phyloP scores from a whole-genome alignment of 176 grass and related monocot genomes.

The Triticum urartu region DNA sequence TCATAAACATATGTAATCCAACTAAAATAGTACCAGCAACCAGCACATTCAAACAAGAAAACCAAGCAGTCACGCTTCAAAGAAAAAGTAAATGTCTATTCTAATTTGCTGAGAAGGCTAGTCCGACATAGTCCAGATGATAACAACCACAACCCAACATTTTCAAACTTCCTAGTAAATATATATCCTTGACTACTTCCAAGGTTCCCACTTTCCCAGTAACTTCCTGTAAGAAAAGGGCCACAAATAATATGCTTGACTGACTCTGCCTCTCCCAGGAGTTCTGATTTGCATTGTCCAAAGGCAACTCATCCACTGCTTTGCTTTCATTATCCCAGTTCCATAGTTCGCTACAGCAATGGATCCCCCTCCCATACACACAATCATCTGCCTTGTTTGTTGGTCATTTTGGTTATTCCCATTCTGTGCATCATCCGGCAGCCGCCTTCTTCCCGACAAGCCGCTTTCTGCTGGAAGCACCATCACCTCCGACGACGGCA shows the following conservation, averaged over 20 bases:
- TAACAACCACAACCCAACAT: neutral
- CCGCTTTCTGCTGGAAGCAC: slow-evolving; percentile 6
- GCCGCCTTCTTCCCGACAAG: slow-evolving; percentile 14
- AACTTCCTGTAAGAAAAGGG: neutral
- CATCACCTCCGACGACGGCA: slow-evolving; percentile 20
- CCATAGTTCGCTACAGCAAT: neutral
- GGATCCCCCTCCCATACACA: neutral
- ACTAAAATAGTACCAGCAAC: neutral
- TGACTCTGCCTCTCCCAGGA: neutral
- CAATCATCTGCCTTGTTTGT: neutral
- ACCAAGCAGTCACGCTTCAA: neutral
- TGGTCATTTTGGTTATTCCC: neutral
- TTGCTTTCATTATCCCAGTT: neutral
- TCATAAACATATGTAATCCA: neutral
- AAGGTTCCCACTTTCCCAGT: neutral
- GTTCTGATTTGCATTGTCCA: neutral
- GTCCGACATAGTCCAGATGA: neutral
- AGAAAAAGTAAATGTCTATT: neutral
- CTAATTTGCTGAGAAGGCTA: neutral
- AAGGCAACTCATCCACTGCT: neutral
- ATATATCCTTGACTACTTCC: neutral
- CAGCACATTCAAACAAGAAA: neutral
- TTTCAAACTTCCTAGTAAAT: too few species aligned
- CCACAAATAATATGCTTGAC: neutral
- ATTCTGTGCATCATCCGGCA: neutral